phyloP scores from a whole-genome alignment of 805 yeast species.

The Ogataea angusta region DNA sequence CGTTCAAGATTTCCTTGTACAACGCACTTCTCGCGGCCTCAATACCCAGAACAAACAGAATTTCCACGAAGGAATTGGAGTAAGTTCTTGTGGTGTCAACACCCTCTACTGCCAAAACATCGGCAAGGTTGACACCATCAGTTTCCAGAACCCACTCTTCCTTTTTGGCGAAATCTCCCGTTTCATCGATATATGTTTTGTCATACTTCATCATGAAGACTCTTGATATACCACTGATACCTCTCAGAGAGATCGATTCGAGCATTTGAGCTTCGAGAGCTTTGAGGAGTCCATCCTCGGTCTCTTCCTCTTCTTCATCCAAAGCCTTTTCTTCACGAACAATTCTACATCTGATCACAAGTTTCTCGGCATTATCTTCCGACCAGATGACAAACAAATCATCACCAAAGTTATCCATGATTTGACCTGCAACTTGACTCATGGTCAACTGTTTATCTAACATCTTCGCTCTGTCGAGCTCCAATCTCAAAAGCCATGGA shows the following conservation, averaged over 20 bases:
- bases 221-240: constrained; percentile 90
- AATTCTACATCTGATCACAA: constrained; percentile 96
- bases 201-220: constrained; percentile 88
- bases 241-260: constrained; percentile 90
- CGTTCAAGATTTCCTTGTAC: constrained; percentile 91
- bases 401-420: constrained; percentile 87
- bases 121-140: constrained; percentile 95
- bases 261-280: constrained; percentile 95
- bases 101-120: constrained; percentile 92
- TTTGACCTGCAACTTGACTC: constrained; percentile 97
- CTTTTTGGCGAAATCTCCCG: constrained; percentile 84
- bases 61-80: constrained; percentile 95
- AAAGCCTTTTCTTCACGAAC: constrained; percentile 91
- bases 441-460: constrained; percentile 95
- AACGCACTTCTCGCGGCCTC: constrained; percentile 97
- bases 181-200: constrained; percentile 63
- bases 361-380: constrained; percentile 96
- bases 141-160: constrained; percentile 99
- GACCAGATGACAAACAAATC: constrained; percentile 98
- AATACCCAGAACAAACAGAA: constrained; percentile 91
- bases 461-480: constrained; percentile 98
- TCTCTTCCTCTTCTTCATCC: constrained; percentile 92
- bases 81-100: constrained; percentile 88
- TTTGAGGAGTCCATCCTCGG: constrained; percentile 94
- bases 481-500: constrained; percentile 96